Conservation (phyloP, 2,329 filamentous ascomycete genomes). For the Penicillium crustosum region DNA sequence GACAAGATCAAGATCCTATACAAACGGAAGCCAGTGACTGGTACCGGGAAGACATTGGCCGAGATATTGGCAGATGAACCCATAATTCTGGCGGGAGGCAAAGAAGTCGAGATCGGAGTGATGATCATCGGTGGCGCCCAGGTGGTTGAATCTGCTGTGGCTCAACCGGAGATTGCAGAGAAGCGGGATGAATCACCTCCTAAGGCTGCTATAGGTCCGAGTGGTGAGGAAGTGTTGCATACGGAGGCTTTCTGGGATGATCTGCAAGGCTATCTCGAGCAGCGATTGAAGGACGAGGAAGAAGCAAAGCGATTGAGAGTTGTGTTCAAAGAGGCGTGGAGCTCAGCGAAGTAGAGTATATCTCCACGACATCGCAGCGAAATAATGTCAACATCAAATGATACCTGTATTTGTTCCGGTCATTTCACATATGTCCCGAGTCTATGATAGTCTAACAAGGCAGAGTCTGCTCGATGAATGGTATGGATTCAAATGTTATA, state of each 20-base stretch:
- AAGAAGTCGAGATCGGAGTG: conserved; percentile 70
- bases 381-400: conserved; percentile 7
- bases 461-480: neutral
- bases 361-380: neutral
- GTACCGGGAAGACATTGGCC: conserved; percentile 72
- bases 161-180: conserved; percentile 34
- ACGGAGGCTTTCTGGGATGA: conserved; percentile 84
- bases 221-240: conserved; percentile 60
- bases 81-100: conserved; percentile 40
- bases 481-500: conserved; percentile 23
- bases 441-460: neutral
- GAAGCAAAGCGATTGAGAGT: conserved; percentile 64
- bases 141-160: conserved; percentile 39
- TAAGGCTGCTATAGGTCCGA: conserved; percentile 53
- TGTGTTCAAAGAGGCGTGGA: conserved; percentile 71
- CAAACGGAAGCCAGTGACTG: conserved; percentile 80
- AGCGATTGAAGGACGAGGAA: conserved; percentile 70
- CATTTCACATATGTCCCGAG: neutral
- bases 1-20: conserved; percentile 83
- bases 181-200: conserved; percentile 24
- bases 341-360: conserved; percentile 15
- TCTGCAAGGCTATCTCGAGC: conserved; percentile 74
- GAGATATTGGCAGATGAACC: conserved; percentile 65
- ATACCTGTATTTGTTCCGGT: conserved; percentile 11
- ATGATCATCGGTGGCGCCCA: conserved; percentile 80